Evolutionary conservation across 2,329 filamentous ascomycete genomes (phyloP).

Genomic region (Huntiella savannae): DNA sequence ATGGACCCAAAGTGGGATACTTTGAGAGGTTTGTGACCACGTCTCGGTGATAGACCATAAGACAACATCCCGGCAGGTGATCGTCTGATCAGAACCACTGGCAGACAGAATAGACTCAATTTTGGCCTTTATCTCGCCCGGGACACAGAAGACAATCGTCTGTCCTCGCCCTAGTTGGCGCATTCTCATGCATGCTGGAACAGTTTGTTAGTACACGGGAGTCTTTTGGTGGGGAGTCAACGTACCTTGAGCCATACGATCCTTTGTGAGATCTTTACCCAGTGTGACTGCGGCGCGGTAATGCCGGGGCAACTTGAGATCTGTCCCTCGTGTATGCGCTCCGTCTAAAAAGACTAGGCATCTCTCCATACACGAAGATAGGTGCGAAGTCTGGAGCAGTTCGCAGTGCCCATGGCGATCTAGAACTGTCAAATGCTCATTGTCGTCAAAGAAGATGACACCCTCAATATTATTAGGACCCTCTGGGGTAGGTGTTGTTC

Average conservation of each 20-base stretch:
- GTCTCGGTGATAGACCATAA: conserved; percentile 41
- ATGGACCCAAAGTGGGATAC: conserved; percentile 38
- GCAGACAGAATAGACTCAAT: conserved; percentile 20
- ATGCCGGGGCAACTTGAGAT: conserved; percentile 38
- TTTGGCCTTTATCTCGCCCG: conserved; percentile 36
- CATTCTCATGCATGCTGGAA: conserved; percentile 50
- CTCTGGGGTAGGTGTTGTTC: conserved; percentile 4
- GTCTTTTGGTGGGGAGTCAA: no score
- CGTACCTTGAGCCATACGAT: conserved; percentile 46
- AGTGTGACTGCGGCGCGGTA: conserved; percentile 50
- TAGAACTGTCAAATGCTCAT: conserved; percentile 35
- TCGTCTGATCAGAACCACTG: conserved; percentile 11
- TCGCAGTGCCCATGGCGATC: conserved; percentile 28
- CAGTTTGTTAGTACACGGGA: no score
- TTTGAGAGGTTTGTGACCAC: conserved; percentile 26
- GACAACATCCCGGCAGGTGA: conserved; percentile 32
- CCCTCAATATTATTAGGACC: conserved; percentile 11
- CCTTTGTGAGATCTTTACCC: conserved; percentile 46
- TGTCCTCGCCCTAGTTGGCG: conserved; percentile 48
- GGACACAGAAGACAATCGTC: conserved; percentile 40
- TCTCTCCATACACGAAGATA: conserved; percentile 29
- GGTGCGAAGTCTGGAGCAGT: conserved; percentile 38
- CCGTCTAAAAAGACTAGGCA: conserved; percentile 55
- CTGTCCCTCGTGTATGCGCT: conserved; percentile 49
- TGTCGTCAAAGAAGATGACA: conserved; percentile 37